Conservation (phyloP, 345 rosid genomes). For the Cardiospermum halicacabum region DNA sequence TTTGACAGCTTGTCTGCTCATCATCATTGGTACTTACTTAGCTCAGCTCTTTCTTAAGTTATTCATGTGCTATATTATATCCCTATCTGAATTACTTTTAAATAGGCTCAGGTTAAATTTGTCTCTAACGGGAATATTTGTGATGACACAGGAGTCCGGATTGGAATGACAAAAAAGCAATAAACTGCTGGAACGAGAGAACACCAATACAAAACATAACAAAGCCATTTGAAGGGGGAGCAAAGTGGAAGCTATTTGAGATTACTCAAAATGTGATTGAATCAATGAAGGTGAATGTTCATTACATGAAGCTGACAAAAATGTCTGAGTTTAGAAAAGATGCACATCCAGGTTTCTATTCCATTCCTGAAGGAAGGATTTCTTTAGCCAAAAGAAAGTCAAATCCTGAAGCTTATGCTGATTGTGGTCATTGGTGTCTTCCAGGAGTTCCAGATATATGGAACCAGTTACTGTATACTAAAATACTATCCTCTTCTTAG, state of each 20-base stretch:
- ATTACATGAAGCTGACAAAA: constrained; percentile 60
- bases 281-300: constrained; percentile 51
- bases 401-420: constrained; percentile 73
- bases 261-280: constrained; percentile 45
- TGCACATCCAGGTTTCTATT: constrained; percentile 77
- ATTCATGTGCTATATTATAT: too few relatives aligned
- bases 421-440: constrained; percentile 97
- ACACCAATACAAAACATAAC: constrained; percentile 54
- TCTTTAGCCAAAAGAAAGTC: constrained; percentile 65
- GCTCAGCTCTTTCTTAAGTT: neutral
- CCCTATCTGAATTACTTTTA: too few relatives aligned
- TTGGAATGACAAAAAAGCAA: constrained; percentile 77
- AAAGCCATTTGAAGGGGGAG: constrained; percentile 55
- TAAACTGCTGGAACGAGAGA: constrained; percentile 76
- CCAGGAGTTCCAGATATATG: constrained; percentile 92
- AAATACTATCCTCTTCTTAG: constrained; percentile 38
- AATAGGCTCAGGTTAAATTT: too few relatives aligned
- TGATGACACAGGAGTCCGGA: constrained; percentile 65
- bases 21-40: constrained; percentile 25
- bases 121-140: too few relatives aligned
- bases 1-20: constrained; percentile 90
- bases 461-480: constrained; percentile 83
- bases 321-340: constrained; percentile 85
- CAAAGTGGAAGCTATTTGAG: constrained; percentile 55
- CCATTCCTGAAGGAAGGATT: constrained; percentile 72